Percentiles rank a stretch among this genome's conserved stretches.
These are phyloP conservation scores for Suillus luteus DNA, from an alignment of 768 basidiomycete genomes.

Conservation along the genomic window DNA sequence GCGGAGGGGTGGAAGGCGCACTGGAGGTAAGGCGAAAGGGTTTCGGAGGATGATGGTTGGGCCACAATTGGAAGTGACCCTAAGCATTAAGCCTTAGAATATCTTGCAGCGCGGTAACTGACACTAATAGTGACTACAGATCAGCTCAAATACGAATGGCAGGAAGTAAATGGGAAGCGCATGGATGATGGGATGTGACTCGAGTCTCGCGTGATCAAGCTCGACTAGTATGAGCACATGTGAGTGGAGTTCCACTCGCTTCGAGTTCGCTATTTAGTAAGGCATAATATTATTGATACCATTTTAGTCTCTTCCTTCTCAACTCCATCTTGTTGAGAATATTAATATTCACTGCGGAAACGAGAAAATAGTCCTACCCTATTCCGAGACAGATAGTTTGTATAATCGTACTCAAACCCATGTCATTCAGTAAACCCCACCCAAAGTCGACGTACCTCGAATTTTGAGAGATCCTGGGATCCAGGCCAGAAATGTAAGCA, in stretches of 20 bases:
- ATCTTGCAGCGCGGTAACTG: background rate
- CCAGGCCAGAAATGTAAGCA: no score
- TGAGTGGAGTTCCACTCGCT: background rate
- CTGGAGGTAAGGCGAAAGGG: background rate
- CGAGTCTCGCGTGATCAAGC: background rate
- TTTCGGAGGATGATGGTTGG: background rate
- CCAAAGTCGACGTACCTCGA: no score
- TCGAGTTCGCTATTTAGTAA: no score
- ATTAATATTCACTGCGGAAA: background rate
- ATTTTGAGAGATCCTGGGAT: no score
- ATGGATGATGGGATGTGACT: background rate
- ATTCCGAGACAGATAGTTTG: background rate
- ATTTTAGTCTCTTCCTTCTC: background rate
- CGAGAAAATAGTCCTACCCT: background rate
- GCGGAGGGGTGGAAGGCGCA: background rate
- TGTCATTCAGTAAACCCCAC: background rate
- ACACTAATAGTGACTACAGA: background rate
- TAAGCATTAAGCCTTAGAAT: background rate
- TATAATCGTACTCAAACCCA: background rate
- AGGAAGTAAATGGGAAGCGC: background rate
- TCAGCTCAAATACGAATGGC: background rate
- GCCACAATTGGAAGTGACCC: background rate
- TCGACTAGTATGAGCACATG: background rate
- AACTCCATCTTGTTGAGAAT: no score
- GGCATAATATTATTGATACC: background rate